These are phyloP conservation scores for Myriosclerotinia curreyana DNA, from an alignment of 2,329 filamentous ascomycete species.

Conservation along the genomic window DNA sequence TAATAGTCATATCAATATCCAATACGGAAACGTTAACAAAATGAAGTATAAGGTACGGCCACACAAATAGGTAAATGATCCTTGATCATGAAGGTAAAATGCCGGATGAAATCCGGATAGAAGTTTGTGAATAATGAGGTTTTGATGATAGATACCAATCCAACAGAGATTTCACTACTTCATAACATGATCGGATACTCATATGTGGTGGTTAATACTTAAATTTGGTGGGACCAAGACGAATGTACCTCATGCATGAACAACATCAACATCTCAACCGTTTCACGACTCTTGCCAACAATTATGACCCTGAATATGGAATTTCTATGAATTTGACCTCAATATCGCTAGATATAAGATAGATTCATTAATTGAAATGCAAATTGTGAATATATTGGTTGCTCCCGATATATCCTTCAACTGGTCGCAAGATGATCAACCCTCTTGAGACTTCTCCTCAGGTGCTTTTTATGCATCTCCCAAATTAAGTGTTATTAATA, in stretches of 20 bases:
- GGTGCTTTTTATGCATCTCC: constrained; percentile 1
- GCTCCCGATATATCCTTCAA: not conserved
- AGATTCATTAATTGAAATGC: too few species aligned
- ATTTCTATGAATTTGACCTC: not conserved
- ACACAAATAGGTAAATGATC: not conserved
- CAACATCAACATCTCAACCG: constrained; percentile 12
- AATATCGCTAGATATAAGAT: constrained; percentile 4
- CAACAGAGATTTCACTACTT: not conserved
- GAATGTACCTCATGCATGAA: constrained; percentile 8
- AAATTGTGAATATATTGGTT: not conserved
- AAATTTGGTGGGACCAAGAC: not conserved
- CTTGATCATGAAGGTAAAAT: constrained; percentile 5
- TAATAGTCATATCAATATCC: constrained; percentile 16
- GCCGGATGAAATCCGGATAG: not conserved
- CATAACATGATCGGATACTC: not conserved
- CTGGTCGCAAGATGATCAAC: not conserved
- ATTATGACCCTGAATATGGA: not conserved
- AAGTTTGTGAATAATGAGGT: not conserved
- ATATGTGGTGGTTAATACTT: not conserved
- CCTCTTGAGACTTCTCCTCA: constrained; percentile 10
- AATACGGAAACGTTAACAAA: not conserved
- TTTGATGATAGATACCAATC: not conserved
- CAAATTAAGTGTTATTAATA: not conserved
- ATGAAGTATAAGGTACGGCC: not conserved
- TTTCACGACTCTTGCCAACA: constrained; percentile 9